Evolutionary conservation across 805 yeast species (phyloP), one percentile per base, ranked within the genome.

Genomic region (Maudiozyma saulgeensis): DNA sequence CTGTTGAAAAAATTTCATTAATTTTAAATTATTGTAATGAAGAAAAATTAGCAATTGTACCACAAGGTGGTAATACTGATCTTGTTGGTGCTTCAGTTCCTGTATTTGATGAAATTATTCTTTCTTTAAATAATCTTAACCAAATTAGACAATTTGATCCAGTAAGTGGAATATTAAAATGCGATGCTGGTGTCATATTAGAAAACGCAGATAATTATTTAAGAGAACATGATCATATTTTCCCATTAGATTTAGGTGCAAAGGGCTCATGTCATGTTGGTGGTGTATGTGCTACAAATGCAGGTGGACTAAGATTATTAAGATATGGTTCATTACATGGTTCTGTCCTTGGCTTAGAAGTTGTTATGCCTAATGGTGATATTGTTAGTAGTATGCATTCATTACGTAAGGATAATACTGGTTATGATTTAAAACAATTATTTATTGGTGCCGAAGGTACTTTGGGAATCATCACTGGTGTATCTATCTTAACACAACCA

Each of bases 51-150:
- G 96, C 97, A 0, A 80, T 90, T 44, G 96, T 88, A 9, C 97
- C 98, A 15, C 97, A 91, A 69, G 96, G 97, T 63, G 98, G 98
- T 57, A 90, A 91, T 68, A 91, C 97, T 1, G 96, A 96, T 26
- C 75, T 90, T 43, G 98, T 90, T 41, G 98, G 97, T 55, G 98
- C 97, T 4, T 84, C 96, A 5, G 79, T 82, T 18, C 96, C 97
- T 0, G 82, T 90, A 0, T 90, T 88, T 67, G 98, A 90, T 67
- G 98, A 90, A 68, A 79, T 90, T 45, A 77, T 90, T 23, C 57
- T 90, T 23, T 83, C 88, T 2, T 69, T 89, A 45, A 69, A 84
- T 35, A 77, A 76, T 59, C 59, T 91, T 73, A 87, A 87, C 73
- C 77, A 83, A 61, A 76, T 91, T 47, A 79, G 96, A 63, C 77